Conservation (phyloP, 768 basidiomycete species). For the Naganishia friedmannii region DNA sequence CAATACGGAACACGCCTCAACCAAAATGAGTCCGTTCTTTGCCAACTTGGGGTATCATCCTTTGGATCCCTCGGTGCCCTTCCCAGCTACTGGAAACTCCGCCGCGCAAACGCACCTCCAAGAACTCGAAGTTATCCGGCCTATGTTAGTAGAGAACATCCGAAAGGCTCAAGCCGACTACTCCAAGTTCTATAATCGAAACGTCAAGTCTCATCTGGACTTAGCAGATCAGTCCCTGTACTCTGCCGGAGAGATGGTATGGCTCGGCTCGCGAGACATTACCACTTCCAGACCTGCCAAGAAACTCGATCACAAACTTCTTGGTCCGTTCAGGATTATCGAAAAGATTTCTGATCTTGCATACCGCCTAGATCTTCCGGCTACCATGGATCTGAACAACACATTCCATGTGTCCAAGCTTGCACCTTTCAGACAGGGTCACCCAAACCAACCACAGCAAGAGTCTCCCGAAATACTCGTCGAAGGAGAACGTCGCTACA, state of each 20-base stretch:
- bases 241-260: constrained; percentile 35
- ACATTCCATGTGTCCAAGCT: constrained; percentile 32
- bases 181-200: not conserved
- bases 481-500: constrained; percentile 1
- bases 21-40: constrained; percentile 50
- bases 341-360: constrained; percentile 27
- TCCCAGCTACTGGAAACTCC: not conserved
- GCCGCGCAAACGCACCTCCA: not conserved
- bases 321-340: constrained; percentile 36
- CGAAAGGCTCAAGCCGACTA: not conserved
- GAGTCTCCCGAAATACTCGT: constrained; percentile 31
- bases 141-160: not conserved
- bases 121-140: not conserved
- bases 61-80: not conserved
- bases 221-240: not conserved
- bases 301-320: constrained; percentile 37
- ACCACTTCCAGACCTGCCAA: constrained; percentile 31
- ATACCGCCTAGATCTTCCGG: too few species aligned
- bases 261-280: constrained; percentile 33
- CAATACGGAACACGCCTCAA: constrained; percentile 45
- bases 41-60: constrained; percentile 39
- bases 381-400: constrained; percentile 31
- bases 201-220: not conserved
- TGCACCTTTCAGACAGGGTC: constrained; percentile 19
- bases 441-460: constrained; percentile 28